Conservation (phyloP, 805 yeast species). For the Candida chauliodis region DNA sequence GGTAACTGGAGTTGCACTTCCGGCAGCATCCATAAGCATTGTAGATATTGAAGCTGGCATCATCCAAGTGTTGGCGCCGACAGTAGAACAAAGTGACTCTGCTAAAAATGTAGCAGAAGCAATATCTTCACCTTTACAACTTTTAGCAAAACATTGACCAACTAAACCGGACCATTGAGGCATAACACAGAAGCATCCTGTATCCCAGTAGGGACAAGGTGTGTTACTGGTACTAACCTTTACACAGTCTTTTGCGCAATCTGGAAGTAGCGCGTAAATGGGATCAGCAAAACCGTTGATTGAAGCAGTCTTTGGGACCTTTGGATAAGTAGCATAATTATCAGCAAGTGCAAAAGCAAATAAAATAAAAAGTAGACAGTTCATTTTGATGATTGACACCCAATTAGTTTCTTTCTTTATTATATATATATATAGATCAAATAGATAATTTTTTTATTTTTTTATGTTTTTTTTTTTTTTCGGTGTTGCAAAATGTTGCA, state of each 20-base stretch:
- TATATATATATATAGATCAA: slow-evolving; percentile 2
- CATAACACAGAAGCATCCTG: slow-evolving; percentile 45
- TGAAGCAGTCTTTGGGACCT: slow-evolving; percentile 44
- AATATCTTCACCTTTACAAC: slow-evolving; percentile 32
- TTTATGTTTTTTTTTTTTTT: slow-evolving; percentile 1
- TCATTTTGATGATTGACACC: slow-evolving; percentile 14
- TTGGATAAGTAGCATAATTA: slow-evolving; percentile 22
- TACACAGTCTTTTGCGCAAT: slow-evolving; percentile 40
- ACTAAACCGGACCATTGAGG: slow-evolving; percentile 29
- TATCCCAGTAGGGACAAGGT: slow-evolving; percentile 45
- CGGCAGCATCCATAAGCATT: slow-evolving; percentile 20
- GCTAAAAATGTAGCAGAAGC: slow-evolving; percentile 26
- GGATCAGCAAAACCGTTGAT: slow-evolving; percentile 35
- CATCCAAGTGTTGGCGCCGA: slow-evolving; percentile 32
- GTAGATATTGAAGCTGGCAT: slow-evolving; percentile 13
- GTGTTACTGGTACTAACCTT: slow-evolving; percentile 32
- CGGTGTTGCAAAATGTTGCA: slow-evolving; percentile 2
- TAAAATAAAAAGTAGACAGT: slow-evolving; percentile 1
- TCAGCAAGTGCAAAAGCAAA: slow-evolving; percentile 5
- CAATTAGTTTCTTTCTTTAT: not conserved
- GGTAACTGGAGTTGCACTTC: slow-evolving; percentile 20
- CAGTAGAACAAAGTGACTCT: slow-evolving; percentile 18
- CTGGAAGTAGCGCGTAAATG: slow-evolving; percentile 29
- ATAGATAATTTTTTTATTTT: slow-evolving; percentile 1
- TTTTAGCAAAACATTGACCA: slow-evolving; percentile 35